These are phyloP conservation scores for Deinandra increscens DNA, from an alignment of 129 eudicot species.

Conservation along the genomic window DNA sequence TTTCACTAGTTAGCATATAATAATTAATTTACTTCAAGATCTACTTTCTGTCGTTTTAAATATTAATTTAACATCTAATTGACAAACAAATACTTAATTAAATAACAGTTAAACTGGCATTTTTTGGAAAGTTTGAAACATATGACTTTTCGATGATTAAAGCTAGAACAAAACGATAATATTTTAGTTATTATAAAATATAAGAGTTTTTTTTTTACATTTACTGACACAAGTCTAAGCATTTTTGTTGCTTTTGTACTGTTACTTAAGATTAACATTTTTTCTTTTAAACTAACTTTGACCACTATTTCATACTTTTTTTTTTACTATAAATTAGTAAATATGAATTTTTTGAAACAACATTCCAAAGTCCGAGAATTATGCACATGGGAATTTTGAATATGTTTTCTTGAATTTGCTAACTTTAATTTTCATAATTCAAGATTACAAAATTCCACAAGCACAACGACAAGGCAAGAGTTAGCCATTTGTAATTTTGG, in stretches of 20 bases:
- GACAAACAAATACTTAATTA: not conserved
- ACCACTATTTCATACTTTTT: not conserved
- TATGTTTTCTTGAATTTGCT: slow-evolving; percentile 8
- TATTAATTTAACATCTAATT: not conserved
- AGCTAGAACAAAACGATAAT: not conserved
- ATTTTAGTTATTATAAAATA: not conserved
- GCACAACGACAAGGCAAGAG: slow-evolving; percentile 32
- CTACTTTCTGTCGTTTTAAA: not conserved
- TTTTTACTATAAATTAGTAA: not conserved
- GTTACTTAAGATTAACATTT: not conserved
- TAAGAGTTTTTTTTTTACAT: not conserved
- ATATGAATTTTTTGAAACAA: not conserved
- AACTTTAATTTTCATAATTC: not conserved
- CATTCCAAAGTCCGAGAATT: not conserved
- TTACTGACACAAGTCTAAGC: too few species aligned
- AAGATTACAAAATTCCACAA: slow-evolving; percentile 28
- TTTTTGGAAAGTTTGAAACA: not conserved
- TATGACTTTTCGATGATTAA: not conserved
- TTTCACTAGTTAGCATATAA: too few species aligned
- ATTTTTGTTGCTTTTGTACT: not conserved
- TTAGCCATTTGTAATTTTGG: slow-evolving; percentile 9
- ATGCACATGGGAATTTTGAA: slow-evolving; percentile 10
- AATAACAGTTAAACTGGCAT: not conserved
- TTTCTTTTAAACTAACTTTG: not conserved
- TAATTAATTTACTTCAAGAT: not conserved